Evolutionary conservation across 1,284 basidiomycete species (phyloP).

Genomic region (Sporisorium exsertum): DNA sequence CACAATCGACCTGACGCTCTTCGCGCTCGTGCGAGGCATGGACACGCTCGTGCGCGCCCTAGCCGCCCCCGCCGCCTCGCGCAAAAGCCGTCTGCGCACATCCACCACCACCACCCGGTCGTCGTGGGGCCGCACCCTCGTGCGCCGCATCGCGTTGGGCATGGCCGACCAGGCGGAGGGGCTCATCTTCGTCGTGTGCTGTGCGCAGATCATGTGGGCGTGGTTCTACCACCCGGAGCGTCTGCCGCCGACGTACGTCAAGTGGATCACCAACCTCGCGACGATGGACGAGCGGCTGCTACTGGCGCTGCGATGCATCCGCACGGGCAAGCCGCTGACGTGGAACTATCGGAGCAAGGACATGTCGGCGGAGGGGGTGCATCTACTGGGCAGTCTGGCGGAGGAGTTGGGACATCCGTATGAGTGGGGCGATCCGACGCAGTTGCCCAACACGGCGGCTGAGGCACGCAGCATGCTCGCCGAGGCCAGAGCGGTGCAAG

Average conservation of each 20-base stretch:
- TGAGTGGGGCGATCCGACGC: slow-evolving; percentile 57
- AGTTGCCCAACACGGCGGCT: slow-evolving; percentile 37
- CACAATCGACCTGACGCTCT: slow-evolving; percentile 70
- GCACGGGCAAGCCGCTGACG: slow-evolving; percentile 52
- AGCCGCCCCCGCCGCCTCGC: slow-evolving; percentile 13
- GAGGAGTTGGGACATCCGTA: slow-evolving; percentile 60
- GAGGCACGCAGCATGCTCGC: slow-evolving; percentile 33
- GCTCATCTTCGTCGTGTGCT: slow-evolving; percentile 61
- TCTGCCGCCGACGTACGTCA: slow-evolving; percentile 65
- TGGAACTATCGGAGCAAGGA: slow-evolving; percentile 64
- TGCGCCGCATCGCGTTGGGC: slow-evolving; percentile 9
- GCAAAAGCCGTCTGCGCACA: slow-evolving; percentile 16
- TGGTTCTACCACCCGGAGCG: slow-evolving; percentile 68
- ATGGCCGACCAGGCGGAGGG: slow-evolving; percentile 54
- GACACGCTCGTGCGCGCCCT: slow-evolving; percentile 64
- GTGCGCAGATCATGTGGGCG: slow-evolving; percentile 64
- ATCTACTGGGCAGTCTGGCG: slow-evolving; percentile 49
- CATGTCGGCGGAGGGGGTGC: slow-evolving; percentile 39
- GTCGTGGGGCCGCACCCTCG: not conserved
- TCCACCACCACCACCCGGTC: not conserved
- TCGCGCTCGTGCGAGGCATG: slow-evolving; percentile 69
- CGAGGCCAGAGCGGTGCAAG: slow-evolving; percentile 16
- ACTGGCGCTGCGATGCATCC: slow-evolving; percentile 60
- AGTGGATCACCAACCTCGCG: slow-evolving; percentile 68
- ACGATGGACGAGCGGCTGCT: slow-evolving; percentile 69